phyloP scores from a whole-genome alignment of 106 monocot genomes.

The Dioscorea zingiberensis region DNA sequence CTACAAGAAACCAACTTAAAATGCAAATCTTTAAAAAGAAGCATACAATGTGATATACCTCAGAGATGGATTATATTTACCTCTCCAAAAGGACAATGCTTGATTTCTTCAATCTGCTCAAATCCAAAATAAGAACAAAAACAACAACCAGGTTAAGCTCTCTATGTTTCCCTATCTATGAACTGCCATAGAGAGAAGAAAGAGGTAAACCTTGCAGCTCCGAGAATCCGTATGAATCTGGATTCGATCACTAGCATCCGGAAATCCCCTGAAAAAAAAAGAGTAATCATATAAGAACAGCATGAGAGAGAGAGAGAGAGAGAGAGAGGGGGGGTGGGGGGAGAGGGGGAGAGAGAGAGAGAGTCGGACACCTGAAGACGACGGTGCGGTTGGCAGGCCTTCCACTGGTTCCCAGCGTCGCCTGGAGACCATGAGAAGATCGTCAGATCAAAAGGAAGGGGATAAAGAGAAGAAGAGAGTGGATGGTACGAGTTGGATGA shows the following conservation, averaged over 20 bases:
- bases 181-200: background rate
- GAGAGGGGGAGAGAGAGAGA: background rate
- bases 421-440: conserved; percentile 23
- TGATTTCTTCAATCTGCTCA: conserved; percentile 81
- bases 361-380: conserved; percentile 64
- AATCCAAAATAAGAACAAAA: background rate
- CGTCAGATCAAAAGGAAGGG: background rate
- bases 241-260: conserved; percentile 50
- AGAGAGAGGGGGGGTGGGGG: background rate
- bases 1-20: background rate
- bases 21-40: background rate
- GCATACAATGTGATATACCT: conserved; percentile 1
- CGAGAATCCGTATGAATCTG: conserved; percentile 76
- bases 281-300: no score
- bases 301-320: background rate
- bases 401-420: conserved; percentile 53
- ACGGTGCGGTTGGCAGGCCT: conserved; percentile 84
- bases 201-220: conserved; percentile 44
- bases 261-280: conserved; percentile 52
- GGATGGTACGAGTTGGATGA: conserved; percentile 69
- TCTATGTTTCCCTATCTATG: no score
- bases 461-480: background rate
- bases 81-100: conserved; percentile 68
- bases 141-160: background rate
- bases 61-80: conserved; percentile 37